Conservation (phyloP, 257 asterid genomes). For the Rauvolfia tetraphylla region DNA sequence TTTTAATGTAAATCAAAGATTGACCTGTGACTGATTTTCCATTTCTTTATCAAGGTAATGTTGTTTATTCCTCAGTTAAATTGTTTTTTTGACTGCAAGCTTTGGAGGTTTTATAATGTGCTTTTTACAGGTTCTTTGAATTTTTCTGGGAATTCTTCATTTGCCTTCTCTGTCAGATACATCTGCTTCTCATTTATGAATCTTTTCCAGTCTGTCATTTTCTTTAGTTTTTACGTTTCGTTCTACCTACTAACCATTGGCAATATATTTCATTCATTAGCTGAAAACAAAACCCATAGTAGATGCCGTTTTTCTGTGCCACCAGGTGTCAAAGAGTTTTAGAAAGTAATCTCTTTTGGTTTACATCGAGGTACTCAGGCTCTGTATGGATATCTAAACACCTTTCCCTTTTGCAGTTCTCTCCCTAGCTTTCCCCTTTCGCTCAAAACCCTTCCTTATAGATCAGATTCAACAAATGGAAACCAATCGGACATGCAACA, state of each 20-base stretch:
- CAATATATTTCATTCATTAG: conserved; percentile 8
- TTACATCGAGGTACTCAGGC: neutral
- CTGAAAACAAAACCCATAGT: conserved; percentile 4
- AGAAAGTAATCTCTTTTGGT: conserved; percentile 10
- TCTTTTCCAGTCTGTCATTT: neutral
- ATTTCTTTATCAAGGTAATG: neutral
- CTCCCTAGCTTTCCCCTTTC: conserved; percentile 23
- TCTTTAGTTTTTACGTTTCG: conserved; percentile 8
- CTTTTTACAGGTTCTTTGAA: neutral
- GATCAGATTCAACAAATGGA: conserved; percentile 27
- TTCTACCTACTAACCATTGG: conserved; percentile 14
- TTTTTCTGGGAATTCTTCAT: neutral
- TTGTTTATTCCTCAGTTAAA: neutral
- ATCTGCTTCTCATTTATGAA: neutral
- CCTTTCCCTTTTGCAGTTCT: conserved; percentile 15
- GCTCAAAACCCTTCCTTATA: conserved; percentile 16
- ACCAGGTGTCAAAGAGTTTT: conserved; percentile 18
- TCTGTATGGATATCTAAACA: conserved; percentile 8
- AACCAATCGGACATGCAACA: conserved; percentile 22
- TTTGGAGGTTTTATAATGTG: conserved; percentile 1
- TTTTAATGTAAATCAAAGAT: too few species aligned
- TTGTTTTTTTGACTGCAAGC: neutral
- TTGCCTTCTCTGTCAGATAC: neutral
- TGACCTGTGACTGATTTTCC: neutral
- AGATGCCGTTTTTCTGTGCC: conserved; percentile 6